Evolutionary conservation across 179 eudicot species (phyloP).

Genomic region (Pouteria campechiana): DNA sequence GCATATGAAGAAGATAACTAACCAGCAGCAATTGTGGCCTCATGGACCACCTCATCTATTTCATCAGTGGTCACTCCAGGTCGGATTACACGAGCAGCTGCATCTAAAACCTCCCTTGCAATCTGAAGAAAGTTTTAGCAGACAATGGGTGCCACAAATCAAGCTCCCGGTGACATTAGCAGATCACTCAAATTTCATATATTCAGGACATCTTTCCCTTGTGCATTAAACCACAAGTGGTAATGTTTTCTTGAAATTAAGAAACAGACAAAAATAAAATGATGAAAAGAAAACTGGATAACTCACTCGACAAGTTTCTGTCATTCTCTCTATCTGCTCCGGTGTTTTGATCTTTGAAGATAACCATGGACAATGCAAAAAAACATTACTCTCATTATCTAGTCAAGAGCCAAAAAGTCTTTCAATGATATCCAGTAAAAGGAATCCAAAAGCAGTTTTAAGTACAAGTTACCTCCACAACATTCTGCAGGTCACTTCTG

Average conservation of each 20-base stretch:
- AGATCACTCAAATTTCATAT: background rate
- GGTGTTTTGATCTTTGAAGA: conserved; percentile 74
- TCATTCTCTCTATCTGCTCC: conserved; percentile 74
- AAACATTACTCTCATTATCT: conserved; percentile 1
- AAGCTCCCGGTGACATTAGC: background rate
- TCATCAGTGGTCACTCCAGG: conserved; percentile 97
- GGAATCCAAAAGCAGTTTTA: too few species aligned
- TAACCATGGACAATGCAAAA: background rate
- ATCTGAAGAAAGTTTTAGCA: conserved; percentile 45
- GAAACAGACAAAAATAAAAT: conserved; percentile 4
- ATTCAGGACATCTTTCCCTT: background rate
- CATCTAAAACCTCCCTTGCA: conserved; percentile 88
- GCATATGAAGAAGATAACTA: conserved; percentile 6
- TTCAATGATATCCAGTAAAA: too few species aligned
- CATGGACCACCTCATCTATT: conserved; percentile 93
- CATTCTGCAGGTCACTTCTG: conserved; percentile 69
- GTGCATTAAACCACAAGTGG: too few species aligned
- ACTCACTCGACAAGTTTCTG: conserved; percentile 80
- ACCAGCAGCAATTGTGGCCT: conserved; percentile 94
- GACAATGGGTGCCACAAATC: too few species aligned
- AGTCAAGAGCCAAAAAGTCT: too few species aligned
- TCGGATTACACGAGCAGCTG: conserved; percentile 73
- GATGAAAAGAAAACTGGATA: too few species aligned
- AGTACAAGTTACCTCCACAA: conserved; percentile 89
- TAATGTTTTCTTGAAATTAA: too few species aligned